A percentile compares a stretch with the other conserved stretches of the same genome.
phyloP scores from a whole-genome alignment of 208 protist species.

The Crithidia mellificae region DNA sequence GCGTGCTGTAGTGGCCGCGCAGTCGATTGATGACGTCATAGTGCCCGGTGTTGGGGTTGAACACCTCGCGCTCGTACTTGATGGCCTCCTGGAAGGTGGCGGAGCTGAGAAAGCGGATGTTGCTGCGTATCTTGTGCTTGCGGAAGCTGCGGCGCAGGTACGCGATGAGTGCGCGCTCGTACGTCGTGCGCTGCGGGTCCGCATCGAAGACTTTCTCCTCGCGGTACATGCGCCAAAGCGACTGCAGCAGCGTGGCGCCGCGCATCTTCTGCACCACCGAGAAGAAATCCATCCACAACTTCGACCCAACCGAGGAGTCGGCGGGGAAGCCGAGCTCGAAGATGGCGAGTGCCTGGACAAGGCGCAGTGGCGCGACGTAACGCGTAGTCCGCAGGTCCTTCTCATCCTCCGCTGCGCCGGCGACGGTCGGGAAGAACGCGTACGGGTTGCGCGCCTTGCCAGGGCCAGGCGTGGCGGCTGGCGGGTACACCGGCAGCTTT shows the following conservation, averaged over 20 bases:
- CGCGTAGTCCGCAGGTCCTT: constrained; percentile 19
- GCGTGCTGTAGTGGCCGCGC: constrained; percentile 44
- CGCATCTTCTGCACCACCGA: constrained; percentile 67
- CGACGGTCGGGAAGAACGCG: background rate
- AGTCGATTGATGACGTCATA: constrained; percentile 72
- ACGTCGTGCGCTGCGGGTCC: constrained; percentile 28
- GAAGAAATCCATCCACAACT: constrained; percentile 83
- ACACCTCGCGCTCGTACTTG: constrained; percentile 45
- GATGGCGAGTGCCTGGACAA: constrained; percentile 70
- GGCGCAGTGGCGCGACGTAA: constrained; percentile 62
- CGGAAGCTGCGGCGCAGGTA: constrained; percentile 62
- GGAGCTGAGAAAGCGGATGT: constrained; percentile 46
- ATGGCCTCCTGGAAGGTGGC: constrained; percentile 58
- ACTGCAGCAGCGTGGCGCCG: constrained; percentile 78
- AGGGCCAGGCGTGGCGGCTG: background rate
- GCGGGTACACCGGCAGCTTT: constrained; percentile 57
- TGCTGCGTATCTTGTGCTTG: constrained; percentile 41
- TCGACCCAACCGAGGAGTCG: constrained; percentile 73
- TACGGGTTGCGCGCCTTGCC: constrained; percentile 30
- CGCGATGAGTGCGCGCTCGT: constrained; percentile 40
- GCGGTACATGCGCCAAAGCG: constrained; percentile 80
- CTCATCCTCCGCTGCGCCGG: background rate
- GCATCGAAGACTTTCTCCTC: constrained; percentile 58
- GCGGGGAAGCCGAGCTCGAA: constrained; percentile 73
- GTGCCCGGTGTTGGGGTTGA: constrained; percentile 69